A percentile compares a stretch with the other conserved stretches of the same genome.
phyloP scores from a whole-genome alignment of 352 stramenopile genomes.

The Phytophthora pisi region DNA sequence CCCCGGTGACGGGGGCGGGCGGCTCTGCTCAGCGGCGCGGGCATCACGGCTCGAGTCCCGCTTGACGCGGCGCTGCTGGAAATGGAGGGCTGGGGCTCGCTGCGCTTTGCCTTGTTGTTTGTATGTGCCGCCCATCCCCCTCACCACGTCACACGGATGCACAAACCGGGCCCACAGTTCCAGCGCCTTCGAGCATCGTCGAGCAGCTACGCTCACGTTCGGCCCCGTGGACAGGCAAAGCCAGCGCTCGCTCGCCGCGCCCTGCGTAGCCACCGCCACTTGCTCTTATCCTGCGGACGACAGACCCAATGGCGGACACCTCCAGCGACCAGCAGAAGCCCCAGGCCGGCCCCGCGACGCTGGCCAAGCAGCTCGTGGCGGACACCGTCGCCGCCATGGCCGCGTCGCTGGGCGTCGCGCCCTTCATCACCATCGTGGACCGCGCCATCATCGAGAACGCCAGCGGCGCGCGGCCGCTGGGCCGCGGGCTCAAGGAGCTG shows the following conservation, averaged over 20 bases:
- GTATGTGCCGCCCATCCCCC: constrained; percentile 26
- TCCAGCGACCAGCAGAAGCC: constrained; percentile 12
- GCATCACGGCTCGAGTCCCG: constrained; percentile 4
- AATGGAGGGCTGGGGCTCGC: constrained; percentile 11
- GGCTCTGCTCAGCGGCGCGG: constrained; percentile 14
- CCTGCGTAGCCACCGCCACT: constrained; percentile 6
- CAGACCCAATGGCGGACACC: constrained; percentile 31
- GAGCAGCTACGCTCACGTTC: constrained; percentile 31
- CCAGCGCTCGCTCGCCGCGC: not conserved
- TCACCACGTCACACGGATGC: constrained; percentile 30
- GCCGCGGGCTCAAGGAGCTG: constrained; percentile 68
- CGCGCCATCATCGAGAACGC: constrained; percentile 92
- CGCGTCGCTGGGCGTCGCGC: constrained; percentile 78
- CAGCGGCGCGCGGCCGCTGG: constrained; percentile 70
- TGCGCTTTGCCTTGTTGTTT: constrained; percentile 20
- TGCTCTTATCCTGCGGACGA: constrained; percentile 21
- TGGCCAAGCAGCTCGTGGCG: constrained; percentile 61
- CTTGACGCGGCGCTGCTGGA: not conserved
- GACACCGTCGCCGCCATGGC: constrained; percentile 66
- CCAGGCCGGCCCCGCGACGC: constrained; percentile 15
- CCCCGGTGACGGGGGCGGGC: constrained; percentile 17
- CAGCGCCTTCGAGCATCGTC: constrained; percentile 30
- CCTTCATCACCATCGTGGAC: constrained; percentile 91
- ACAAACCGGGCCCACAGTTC: constrained; percentile 24
- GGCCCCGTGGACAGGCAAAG: constrained; percentile 21